Evolutionary conservation across 2,329 filamentous ascomycete species (phyloP).

Genomic region (Uncinocarpus reesii): DNA sequence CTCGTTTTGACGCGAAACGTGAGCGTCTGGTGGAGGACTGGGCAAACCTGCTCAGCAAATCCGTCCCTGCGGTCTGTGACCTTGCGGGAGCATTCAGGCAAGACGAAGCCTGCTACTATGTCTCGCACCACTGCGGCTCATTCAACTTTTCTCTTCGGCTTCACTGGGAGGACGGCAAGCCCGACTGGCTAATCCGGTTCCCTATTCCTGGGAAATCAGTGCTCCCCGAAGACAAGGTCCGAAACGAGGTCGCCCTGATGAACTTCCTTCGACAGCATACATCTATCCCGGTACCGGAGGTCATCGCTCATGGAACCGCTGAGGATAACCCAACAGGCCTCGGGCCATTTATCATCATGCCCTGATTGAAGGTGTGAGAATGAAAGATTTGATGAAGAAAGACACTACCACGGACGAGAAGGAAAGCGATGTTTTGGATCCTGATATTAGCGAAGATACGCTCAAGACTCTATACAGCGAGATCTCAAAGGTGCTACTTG

Average conservation of each 20-base stretch:
- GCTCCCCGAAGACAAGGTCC: conserved; percentile 6
- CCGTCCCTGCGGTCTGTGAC: no score
- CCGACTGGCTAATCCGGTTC: conserved; percentile 10
- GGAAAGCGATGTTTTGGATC: not conserved
- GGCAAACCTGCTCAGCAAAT: no score
- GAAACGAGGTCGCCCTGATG: conserved; percentile 3
- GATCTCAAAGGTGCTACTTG: not conserved
- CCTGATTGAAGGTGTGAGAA: conserved; percentile 1
- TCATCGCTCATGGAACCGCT: not conserved
- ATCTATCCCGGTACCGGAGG: conserved; percentile 7
- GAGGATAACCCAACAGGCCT: not conserved
- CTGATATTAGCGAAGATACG: not conserved
- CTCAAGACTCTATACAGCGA: conserved; percentile 1
- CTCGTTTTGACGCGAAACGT: no score
- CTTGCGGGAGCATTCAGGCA: not conserved
- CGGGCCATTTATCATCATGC: conserved; percentile 12
- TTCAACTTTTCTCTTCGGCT: not conserved
- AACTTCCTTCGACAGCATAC: not conserved
- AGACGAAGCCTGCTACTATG: not conserved
- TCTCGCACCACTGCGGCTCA: conserved; percentile 4
- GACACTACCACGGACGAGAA: no score
- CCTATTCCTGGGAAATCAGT: not conserved
- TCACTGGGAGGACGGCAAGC: conserved; percentile 4
- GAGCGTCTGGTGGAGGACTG: no score
- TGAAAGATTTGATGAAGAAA: not conserved